Conservation (phyloP, 2,329 filamentous ascomycete genomes). For the Akanthomyces uredinophilus region DNA sequence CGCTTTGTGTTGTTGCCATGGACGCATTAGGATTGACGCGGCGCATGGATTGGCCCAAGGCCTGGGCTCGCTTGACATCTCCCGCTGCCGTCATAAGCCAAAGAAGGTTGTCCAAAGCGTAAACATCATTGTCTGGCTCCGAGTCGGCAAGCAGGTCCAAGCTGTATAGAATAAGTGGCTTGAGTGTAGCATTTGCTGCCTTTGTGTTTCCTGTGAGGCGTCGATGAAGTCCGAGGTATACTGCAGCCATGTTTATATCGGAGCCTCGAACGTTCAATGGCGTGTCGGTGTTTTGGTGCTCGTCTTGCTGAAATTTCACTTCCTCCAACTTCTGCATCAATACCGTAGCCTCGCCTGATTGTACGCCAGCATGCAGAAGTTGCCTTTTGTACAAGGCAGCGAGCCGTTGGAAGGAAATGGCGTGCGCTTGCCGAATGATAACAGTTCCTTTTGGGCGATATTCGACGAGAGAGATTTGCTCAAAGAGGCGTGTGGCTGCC, state of each 20-base stretch:
- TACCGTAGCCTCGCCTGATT: conserved; percentile 21
- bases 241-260: conserved; percentile 36
- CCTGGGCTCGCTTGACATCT: conserved; percentile 32
- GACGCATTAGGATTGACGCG: conserved; percentile 28
- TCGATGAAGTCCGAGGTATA: conserved; percentile 36
- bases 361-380: conserved; percentile 25
- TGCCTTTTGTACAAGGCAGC: conserved; percentile 34
- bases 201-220: conserved; percentile 25
- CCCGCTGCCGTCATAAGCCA: conserved; percentile 34
- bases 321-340: conserved; percentile 33
- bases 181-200: conserved; percentile 27
- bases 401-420: conserved; percentile 36
- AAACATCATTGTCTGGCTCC: conserved; percentile 38
- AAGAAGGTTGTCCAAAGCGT: conserved; percentile 37
- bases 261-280: conserved; percentile 36
- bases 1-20: conserved; percentile 21
- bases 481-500: conserved; percentile 31
- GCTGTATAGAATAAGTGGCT: conserved; percentile 32
- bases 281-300: conserved; percentile 35
- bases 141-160: conserved; percentile 35
- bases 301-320: conserved; percentile 32
- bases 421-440: conserved; percentile 33
- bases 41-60: conserved; percentile 36
- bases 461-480: conserved; percentile 32
- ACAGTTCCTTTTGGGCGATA: conserved; percentile 36